phyloP scores from a whole-genome alignment of 192 early-diverging fungal species.

The Cetraspora pellucida region DNA sequence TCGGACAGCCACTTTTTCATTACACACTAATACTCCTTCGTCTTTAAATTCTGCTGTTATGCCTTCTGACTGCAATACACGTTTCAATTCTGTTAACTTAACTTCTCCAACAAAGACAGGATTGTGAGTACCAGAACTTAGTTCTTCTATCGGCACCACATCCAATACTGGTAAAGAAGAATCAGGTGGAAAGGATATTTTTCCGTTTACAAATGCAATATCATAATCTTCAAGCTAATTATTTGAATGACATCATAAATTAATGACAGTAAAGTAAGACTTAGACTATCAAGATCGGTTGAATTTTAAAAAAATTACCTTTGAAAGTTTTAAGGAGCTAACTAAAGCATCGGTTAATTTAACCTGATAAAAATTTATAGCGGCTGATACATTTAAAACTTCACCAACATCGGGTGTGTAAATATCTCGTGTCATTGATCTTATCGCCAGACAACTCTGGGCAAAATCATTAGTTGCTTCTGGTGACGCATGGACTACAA shows the following conservation, averaged over 20 bases:
- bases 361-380: slow-evolving; percentile 85
- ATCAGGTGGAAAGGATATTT: slow-evolving; percentile 65
- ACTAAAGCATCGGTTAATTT: slow-evolving; percentile 89
- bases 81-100: slow-evolving; percentile 79
- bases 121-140: slow-evolving; percentile 38
- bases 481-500: slow-evolving; percentile 85
- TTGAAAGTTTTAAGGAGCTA: slow-evolving; percentile 71
- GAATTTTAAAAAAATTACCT: slow-evolving; percentile 56
- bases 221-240: slow-evolving; percentile 74
- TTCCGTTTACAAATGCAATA: slow-evolving; percentile 75
- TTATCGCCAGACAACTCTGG: slow-evolving; percentile 59
- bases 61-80: slow-evolving; percentile 69
- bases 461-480: slow-evolving; percentile 70
- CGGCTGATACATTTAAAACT: slow-evolving; percentile 86
- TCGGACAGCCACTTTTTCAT: slow-evolving; percentile 69
- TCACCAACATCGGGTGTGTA: slow-evolving; percentile 82
- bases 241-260: too few species aligned
- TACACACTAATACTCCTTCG: slow-evolving; percentile 85
- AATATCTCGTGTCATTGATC: slow-evolving; percentile 82
- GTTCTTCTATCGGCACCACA: slow-evolving; percentile 51
- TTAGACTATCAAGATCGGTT: neutral
- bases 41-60: slow-evolving; percentile 80
- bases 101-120: slow-evolving; percentile 88
- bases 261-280: neutral
- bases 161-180: slow-evolving; percentile 77